Conservation (phyloP, 1,284 basidiomycete genomes). For the Trichosporon sp. region DNA sequence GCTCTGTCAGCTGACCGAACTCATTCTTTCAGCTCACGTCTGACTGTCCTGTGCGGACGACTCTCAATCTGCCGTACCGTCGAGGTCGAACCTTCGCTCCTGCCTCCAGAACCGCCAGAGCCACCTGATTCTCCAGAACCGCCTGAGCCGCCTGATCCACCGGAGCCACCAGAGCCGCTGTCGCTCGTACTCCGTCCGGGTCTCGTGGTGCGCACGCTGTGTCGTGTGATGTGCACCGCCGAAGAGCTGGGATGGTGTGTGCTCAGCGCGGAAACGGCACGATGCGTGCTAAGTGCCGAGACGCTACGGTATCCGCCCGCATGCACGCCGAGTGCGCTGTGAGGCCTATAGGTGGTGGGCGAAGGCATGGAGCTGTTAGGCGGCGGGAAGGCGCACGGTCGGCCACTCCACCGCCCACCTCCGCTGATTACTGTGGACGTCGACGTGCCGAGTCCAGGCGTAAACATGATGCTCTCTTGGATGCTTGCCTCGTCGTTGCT, state of each 20-base stretch:
- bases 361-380: background rate
- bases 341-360: background rate
- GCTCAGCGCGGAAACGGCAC: background rate
- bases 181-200: background rate
- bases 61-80: background rate
- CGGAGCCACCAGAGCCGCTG: background rate
- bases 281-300: background rate
- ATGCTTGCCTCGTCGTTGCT: conserved; percentile 15
- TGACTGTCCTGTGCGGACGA: background rate
- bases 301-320: background rate
- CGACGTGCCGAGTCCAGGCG: conserved; percentile 11
- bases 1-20: background rate
- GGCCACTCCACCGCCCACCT: conserved; percentile 12
- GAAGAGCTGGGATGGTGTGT: background rate
- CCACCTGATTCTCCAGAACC: too few species aligned
- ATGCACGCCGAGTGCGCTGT: background rate
- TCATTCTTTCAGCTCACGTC: background rate
- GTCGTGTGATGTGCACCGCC: background rate
- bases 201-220: background rate
- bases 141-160: background rate
- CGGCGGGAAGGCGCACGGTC: conserved; percentile 17
- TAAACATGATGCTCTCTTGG: conserved; percentile 23
- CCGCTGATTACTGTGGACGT: conserved; percentile 4
- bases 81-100: background rate
- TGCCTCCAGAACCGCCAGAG: background rate